Conservation (phyloP, 225 moss, liverwort and hornwort species). For the Physcomitrellopsis africana region DNA sequence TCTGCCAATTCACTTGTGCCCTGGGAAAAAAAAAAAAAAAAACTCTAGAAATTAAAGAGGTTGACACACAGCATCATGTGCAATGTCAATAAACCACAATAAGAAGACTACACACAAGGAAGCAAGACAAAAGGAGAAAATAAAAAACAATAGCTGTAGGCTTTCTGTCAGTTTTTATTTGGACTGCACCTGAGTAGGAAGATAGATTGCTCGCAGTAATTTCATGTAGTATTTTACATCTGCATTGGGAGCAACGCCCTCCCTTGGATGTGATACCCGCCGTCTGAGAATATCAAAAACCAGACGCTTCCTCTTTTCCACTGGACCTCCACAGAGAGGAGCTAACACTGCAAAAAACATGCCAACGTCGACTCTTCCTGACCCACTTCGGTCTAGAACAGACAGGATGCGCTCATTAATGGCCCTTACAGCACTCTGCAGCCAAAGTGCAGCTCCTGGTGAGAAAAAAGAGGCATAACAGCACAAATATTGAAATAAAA, state of each 20-base stretch:
- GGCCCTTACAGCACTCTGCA: slow-evolving; percentile 81
- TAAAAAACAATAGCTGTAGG: not conserved
- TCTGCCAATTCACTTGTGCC: slow-evolving; percentile 81
- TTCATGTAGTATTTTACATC: slow-evolving; percentile 87
- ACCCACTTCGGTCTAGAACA: slow-evolving; percentile 69
- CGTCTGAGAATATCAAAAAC: slow-evolving; percentile 82
- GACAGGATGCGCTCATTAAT: slow-evolving; percentile 85
- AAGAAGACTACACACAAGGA: not conserved
- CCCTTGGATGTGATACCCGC: slow-evolving; percentile 66
- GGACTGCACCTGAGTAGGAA: slow-evolving; percentile 69
- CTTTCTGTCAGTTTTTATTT: not conserved
- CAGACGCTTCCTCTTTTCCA: slow-evolving; percentile 80
- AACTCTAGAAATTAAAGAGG: not conserved
- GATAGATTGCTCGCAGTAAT: slow-evolving; percentile 79
- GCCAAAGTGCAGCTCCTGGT: slow-evolving; percentile 25
- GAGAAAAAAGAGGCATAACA: not conserved
- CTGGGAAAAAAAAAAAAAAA: slow-evolving; percentile 20
- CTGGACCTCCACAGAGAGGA: slow-evolving; percentile 75
- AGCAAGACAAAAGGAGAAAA: slow-evolving; percentile 3
- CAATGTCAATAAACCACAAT: not conserved
- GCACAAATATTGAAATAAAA: not conserved
- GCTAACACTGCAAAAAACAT: slow-evolving; percentile 92
- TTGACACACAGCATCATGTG: not conserved
- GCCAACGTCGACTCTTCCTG: slow-evolving; percentile 84
- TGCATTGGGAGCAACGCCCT: slow-evolving; percentile 77